Base-by-base conservation (phyloP, 2,329 filamentous ascomycete species). In the Penicillium sp. region DNA sequence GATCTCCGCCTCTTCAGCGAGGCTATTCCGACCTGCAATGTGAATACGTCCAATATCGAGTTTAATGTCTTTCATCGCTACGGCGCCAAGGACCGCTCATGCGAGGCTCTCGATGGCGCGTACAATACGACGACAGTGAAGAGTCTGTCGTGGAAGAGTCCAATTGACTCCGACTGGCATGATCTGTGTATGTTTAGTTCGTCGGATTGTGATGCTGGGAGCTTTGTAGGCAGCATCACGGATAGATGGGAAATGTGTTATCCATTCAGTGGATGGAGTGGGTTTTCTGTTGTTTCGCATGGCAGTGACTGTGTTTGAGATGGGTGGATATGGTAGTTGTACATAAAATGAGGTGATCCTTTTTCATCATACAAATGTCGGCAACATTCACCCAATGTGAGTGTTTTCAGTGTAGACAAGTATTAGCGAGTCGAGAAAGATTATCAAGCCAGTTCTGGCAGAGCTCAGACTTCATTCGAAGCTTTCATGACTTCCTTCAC, bases 1-100 rank as follows among this genome's bases (percentile, higher is more conserved):
- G 63, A 67, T 42, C 57, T 72, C 38, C 65, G 61, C 45, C 62
- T 71, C 26, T 64, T 70, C 45, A 60, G 56, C 44, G 63, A 62
- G 18, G 66, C 66, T 33, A 54, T 60, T 4, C 60, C 67, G 24
- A 56, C 59, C 47, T 72, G 70, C 55, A 45, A 60, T 45, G 51
- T 57, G 3, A 55, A 60, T 38, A 23, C 28, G 21, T 58, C 58
- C 31, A 63, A 61, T 26, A 43, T 60, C 43, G 45, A 59, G 23
- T 41, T 58, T 6, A 58, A 58, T 1, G 38, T 67, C n/a, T 57
- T 54, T 12, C 63, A 66, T 42, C 49, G 49, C 6, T 58, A 55
- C 4, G 64, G 63, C 1, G 41, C 57, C 0, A 23, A 24, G 5
- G 36, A 26, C 8, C 28, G 49, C 9, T 15, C 42, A 4, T 66